Base-by-base conservation (phyloP, 2,329 filamentous ascomycete genomes). In the Claviceps capensis region DNA sequence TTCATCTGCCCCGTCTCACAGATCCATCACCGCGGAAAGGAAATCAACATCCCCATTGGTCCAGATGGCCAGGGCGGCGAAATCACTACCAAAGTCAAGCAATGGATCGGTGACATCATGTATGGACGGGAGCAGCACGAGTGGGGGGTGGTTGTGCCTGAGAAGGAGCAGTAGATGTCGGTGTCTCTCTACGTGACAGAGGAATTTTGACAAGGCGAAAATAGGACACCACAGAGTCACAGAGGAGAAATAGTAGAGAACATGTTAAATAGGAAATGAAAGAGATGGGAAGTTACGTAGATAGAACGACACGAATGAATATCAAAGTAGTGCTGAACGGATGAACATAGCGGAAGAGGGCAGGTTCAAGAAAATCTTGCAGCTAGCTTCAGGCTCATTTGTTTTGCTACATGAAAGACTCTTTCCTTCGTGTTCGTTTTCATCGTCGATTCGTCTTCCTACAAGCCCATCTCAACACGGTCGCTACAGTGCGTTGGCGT, bases 51-150 rank as follows among this genome's bases (percentile, higher is more conserved):
- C 53, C 75, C 80, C 49, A 79, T 83, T 71, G 76, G 74, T 49
- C 67, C 70, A 49, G 67, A 74, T 51, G 75, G 73, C 46, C 55
- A 60, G 3, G 58, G 63, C n/a, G 82, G 78, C 47, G 65, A 72
- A 43, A 74, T 81, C 60, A 82, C 81, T n/a, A 61, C 67, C 59
- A 72, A 73, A 65, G 69, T 88, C 65, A 88, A 86, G 74, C 68
- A 68, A 40, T 84, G 78, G 77, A 70, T 89, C 57, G 72, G 74
- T 57, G 80, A 83, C 58, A 86, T 89, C 68, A 88, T 87, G 82
- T 88, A 84, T 65, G 85, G 85, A 54, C 76, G 76, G 53, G 78
- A 76, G 61, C 62, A 82, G 53, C 83, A 88, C 64, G 70, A 78
- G 47, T 89, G 85, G 84, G 82, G 78, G 38, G 76, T 86, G 52